A percentile compares a stretch with the other conserved stretches of the same genome.
These are phyloP conservation scores for Ustilago xerochloae DNA, from an alignment of 1,284 basidiomycete genomes.

Conservation along the genomic window DNA sequence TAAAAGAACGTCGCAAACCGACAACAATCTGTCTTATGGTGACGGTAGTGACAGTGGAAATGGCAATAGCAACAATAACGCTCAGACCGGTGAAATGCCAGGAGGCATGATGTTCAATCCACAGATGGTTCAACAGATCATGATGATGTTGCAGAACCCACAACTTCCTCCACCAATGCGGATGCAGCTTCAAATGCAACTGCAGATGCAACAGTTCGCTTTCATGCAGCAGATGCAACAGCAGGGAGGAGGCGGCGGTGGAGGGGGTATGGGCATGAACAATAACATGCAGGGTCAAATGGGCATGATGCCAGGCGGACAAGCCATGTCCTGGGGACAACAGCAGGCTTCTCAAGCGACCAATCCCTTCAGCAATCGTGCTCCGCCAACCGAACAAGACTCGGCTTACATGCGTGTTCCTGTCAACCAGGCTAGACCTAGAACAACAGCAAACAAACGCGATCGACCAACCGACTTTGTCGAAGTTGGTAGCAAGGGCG, in stretches of 20 bases:
- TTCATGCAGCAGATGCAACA: slow-evolving; percentile 60
- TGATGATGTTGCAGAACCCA: slow-evolving; percentile 66
- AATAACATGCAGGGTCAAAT: slow-evolving; percentile 17
- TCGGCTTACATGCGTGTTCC: slow-evolving; percentile 51
- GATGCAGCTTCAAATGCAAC: slow-evolving; percentile 66
- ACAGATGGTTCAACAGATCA: slow-evolving; percentile 61
- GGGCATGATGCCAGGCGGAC: slow-evolving; percentile 25
- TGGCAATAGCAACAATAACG: slow-evolving; percentile 3
- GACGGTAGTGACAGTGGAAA: slow-evolving; percentile 13
- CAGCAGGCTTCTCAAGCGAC: slow-evolving; percentile 32
- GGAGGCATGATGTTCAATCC: slow-evolving; percentile 56
- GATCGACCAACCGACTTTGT: slow-evolving; percentile 56
- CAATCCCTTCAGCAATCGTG: slow-evolving; percentile 34
- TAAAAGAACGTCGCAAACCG: slow-evolving; percentile 16
- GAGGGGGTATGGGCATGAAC: slow-evolving; percentile 3
- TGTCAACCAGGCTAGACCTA: slow-evolving; percentile 33
- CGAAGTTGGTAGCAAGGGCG: slow-evolving; percentile 40
- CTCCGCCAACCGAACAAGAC: slow-evolving; percentile 39
- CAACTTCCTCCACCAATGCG: slow-evolving; percentile 63
- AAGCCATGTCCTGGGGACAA: slow-evolving; percentile 33
- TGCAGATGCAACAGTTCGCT: slow-evolving; percentile 63
- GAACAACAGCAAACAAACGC: slow-evolving; percentile 30
- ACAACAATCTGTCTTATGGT: slow-evolving; percentile 26
- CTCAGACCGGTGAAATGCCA: slow-evolving; percentile 4
- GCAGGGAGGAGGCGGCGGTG: slow-evolving; percentile 11